Percentiles rank a stretch among this genome's conserved stretches.
These are phyloP conservation scores for Didymella lethalis DNA, from an alignment of 2,329 filamentous ascomycete genomes.

Conservation along the genomic window DNA sequence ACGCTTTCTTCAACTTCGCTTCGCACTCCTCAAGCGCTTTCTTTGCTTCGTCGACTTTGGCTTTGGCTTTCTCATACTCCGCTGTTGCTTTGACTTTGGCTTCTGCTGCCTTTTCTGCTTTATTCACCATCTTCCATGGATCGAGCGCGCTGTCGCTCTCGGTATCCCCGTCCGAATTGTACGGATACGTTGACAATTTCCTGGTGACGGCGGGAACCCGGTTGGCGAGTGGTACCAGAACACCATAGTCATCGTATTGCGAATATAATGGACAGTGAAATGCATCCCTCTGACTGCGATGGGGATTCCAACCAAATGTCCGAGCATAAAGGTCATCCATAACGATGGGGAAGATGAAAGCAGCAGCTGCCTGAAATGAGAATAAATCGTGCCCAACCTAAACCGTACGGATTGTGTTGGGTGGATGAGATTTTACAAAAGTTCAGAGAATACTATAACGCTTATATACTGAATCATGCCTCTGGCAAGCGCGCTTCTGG, in stretches of 20 bases:
- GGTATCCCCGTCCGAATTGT: not conserved
- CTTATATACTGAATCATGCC: not conserved
- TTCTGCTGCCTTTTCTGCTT: slow-evolving; percentile 1
- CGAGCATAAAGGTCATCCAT: not conserved
- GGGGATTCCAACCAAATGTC: not conserved
- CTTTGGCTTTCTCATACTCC: slow-evolving; percentile 9
- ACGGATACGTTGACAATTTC: not conserved
- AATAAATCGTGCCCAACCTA: not conserved
- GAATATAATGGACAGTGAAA: not conserved
- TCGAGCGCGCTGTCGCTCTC: not conserved
- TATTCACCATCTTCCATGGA: not conserved
- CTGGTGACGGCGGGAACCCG: not conserved
- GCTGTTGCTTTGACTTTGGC: slow-evolving; percentile 3
- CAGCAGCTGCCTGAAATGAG: not conserved
- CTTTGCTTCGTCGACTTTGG: not conserved
- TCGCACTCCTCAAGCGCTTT: slow-evolving; percentile 8
- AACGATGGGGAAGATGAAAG: not conserved
- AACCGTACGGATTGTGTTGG: not conserved
- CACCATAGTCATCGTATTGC: not conserved
- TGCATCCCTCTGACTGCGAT: not conserved
- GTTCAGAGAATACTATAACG: not conserved
- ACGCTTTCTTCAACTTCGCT: slow-evolving; percentile 6
- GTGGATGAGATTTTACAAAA: not conserved
- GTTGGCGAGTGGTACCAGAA: not conserved
- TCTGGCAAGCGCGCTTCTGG: not conserved